Base-by-base conservation (phyloP, 345 rosid species). In the Salix purpurea region DNA sequence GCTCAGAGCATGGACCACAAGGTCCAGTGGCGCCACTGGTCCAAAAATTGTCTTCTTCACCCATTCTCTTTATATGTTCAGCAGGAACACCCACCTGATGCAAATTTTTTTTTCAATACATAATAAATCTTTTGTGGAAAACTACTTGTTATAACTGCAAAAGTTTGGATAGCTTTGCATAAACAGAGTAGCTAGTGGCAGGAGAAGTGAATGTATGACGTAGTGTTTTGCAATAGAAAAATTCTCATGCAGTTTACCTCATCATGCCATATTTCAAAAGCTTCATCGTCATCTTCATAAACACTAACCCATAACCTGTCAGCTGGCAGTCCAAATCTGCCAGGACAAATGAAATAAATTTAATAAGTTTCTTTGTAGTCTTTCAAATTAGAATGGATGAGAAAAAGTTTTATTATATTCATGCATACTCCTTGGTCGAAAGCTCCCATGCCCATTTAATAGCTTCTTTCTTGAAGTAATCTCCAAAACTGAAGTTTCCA, bases 381-480 rank as follows among this genome's bases (percentile, higher is more conserved):
- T 34, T 54, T 21, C 69, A 71, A 65, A 34, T 7, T n/a, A 58
- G 28, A 34, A 72, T 40, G 60, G 18, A 30, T 23, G 28, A 62
- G 5, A 40, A 74, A 42, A 24, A 37, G 79, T 36, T 71, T 70
- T 19, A 42, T 61, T 72, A 76, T 76, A 76, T 46, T 46, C 65
- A 66, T 72, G 70, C 91, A 84, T 88, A 91, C 96, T 89, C 97
- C 54, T 37, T 70, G 7, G 94, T 93, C 52, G 99, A 95, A 70
- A 95, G 90, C 88, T 95, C 99, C 99, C 97, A 95, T 28, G 99
- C 97, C 97, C 99, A 93, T 76, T 72, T 84, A 64, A 95, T 91
- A 23, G 99, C 99, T 71, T 95, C 97, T 80, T 82, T 89, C 87
- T 93, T 95, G 82, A 95, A 93, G 84, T 95, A 95, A 83, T 95